Evolutionary conservation across 768 basidiomycete species (phyloP).

Genomic region (Strobilomyces dryophilus): DNA sequence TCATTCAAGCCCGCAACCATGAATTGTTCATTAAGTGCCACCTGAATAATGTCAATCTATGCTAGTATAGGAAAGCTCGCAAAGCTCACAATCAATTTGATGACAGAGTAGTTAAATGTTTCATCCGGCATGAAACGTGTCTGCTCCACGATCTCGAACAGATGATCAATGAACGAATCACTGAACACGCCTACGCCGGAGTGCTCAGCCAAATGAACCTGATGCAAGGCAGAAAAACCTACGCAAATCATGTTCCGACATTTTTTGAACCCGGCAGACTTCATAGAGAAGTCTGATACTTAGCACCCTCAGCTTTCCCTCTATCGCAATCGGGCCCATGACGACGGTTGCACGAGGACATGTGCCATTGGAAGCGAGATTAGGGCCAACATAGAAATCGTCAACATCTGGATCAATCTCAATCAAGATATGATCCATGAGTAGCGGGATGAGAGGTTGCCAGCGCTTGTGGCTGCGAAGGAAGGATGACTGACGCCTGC

Average conservation of each 20-base stretch:
- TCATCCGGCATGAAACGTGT: slow-evolving; percentile 88
- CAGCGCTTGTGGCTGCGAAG: slow-evolving; percentile 81
- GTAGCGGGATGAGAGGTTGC: slow-evolving; percentile 72
- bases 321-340: slow-evolving; percentile 61
- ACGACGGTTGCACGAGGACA: slow-evolving; percentile 38
- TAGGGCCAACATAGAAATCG: slow-evolving; percentile 46
- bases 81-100: slow-evolving; percentile 80
- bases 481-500: slow-evolving; percentile 62
- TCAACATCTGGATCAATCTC: slow-evolving; percentile 79
- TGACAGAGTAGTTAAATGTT: slow-evolving; percentile 90
- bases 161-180: slow-evolving; percentile 78
- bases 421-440: slow-evolving; percentile 82
- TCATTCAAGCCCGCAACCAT: slow-evolving; percentile 78
- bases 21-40: slow-evolving; percentile 95
- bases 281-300: slow-evolving; percentile 82
- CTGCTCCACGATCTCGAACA: slow-evolving; percentile 92
- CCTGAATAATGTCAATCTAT: slow-evolving; percentile 40
- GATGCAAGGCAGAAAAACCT: slow-evolving; percentile 26
- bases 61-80: background rate
- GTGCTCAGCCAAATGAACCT: slow-evolving; percentile 7
- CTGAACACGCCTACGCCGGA: slow-evolving; percentile 62
- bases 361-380: slow-evolving; percentile 25
- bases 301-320: slow-evolving; percentile 73
- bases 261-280: slow-evolving; percentile 86
- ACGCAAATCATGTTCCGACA: slow-evolving; percentile 78